These are phyloP conservation scores for Croton laevigatus DNA, from an alignment of 441 rosid genomes.

Conservation along the genomic window DNA sequence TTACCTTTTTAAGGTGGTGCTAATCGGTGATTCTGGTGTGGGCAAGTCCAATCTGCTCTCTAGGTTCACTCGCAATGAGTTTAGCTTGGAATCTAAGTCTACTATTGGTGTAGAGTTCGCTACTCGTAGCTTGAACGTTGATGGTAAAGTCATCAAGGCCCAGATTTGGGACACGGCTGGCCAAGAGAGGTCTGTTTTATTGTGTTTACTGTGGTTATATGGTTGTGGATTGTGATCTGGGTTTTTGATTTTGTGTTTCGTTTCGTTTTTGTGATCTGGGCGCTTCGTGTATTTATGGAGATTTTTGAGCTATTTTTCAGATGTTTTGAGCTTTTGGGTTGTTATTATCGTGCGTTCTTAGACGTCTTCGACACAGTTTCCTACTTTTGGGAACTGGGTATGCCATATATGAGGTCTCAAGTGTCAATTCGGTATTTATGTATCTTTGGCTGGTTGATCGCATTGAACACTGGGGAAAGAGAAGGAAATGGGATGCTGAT, in stretches of 20 bases:
- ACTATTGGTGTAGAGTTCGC: constrained; percentile 34
- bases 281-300: not conserved
- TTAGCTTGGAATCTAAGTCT: constrained; percentile 34
- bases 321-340: not conserved
- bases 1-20: constrained; percentile 74
- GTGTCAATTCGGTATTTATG: not conserved
- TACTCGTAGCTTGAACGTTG: constrained; percentile 32
- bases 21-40: constrained; percentile 28
- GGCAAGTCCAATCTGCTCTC: constrained; percentile 33
- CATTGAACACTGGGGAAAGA: constrained; percentile 1
- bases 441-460: not conserved
- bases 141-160: constrained; percentile 54
- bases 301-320: not conserved
- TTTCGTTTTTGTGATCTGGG: constrained; percentile 13
- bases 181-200: constrained; percentile 56
- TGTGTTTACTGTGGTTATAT: not conserved
- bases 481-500: constrained; percentile 4
- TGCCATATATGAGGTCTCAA: not conserved
- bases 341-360: not conserved
- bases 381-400: constrained; percentile 8
- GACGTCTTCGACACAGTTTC: not conserved
- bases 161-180: constrained; percentile 98
- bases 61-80: constrained; percentile 31
- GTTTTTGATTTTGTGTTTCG: not conserved
- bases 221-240: constrained; percentile 7